phyloP scores from a whole-genome alignment of 2,329 filamentous ascomycete genomes.

The Ophiostoma tasmaniense region DNA sequence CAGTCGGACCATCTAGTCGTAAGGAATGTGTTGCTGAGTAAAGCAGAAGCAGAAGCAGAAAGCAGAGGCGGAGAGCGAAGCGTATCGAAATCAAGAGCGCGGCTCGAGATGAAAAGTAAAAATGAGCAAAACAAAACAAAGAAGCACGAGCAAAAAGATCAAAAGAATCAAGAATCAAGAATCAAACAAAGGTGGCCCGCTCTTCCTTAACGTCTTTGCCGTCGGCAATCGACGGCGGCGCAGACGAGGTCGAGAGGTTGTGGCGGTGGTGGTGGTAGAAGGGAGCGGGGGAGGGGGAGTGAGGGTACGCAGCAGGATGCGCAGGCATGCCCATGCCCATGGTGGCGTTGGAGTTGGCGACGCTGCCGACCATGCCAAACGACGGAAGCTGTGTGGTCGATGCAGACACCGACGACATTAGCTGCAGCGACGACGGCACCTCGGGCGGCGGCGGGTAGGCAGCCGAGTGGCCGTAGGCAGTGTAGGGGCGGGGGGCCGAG shows the following conservation, averaged over 20 bases:
- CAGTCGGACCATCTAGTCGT: constrained; percentile 15
- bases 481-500: constrained; percentile 11
- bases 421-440: constrained; percentile 27
- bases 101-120: not conserved
- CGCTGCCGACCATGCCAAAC: constrained; percentile 11
- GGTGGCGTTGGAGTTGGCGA: not conserved
- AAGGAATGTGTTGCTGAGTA: constrained; percentile 20
- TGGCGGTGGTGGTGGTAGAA: constrained; percentile 31
- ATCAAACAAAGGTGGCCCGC: not conserved
- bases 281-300: constrained; percentile 20
- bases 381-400: constrained; percentile 33
- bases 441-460: constrained; percentile 35
- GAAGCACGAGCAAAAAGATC: not conserved
- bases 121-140: not conserved
- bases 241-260: constrained; percentile 29
- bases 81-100: constrained; percentile 9
- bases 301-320: constrained; percentile 18
- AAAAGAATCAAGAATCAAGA: constrained; percentile 11
- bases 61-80: constrained; percentile 22
- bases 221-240: constrained; percentile 28
- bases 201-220: constrained; percentile 24
- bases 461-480: constrained; percentile 25
- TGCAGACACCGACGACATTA: constrained; percentile 25
- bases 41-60: constrained; percentile 22
- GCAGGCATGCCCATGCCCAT: constrained; percentile 27